These are phyloP conservation scores for Boletus rubroflammeus DNA, from an alignment of 768 basidiomycete genomes.

Conservation along the genomic window DNA sequence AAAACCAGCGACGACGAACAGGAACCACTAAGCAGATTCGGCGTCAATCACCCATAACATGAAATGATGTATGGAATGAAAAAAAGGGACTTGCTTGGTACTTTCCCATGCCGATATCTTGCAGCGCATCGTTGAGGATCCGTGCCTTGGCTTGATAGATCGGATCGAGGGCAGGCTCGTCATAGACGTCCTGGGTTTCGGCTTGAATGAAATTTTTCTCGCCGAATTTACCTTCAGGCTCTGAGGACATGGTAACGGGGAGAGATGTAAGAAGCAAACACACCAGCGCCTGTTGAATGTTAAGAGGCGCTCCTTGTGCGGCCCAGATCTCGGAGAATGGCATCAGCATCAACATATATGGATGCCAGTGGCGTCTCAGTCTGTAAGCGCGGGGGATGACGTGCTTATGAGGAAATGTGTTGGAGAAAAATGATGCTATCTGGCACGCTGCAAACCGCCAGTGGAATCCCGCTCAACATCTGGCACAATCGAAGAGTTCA, in stretches of 20 bases:
- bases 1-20: constrained; percentile 69
- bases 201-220: background rate
- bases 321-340: background rate
- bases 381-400: background rate
- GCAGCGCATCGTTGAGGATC: constrained; percentile 56
- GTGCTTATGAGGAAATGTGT: background rate
- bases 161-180: constrained; percentile 42
- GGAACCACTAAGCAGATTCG: constrained; percentile 41
- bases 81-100: constrained; percentile 46
- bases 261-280: background rate
- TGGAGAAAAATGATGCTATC: no score
- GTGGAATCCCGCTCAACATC: no score
- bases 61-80: no score
- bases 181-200: constrained; percentile 25
- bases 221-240: background rate
- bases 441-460: no score
- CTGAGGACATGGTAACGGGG: constrained; percentile 18
- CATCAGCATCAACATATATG: background rate
- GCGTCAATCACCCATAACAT: constrained; percentile 1
- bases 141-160: constrained; percentile 56
- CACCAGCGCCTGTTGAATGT: no score
- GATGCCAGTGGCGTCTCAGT: no score
- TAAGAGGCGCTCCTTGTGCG: background rate
- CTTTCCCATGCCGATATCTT: constrained; percentile 68
- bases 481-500: no score